These are phyloP conservation scores for Pleurotus tuoliensis DNA, from an alignment of 768 basidiomycete genomes.

Conservation along the genomic window DNA sequence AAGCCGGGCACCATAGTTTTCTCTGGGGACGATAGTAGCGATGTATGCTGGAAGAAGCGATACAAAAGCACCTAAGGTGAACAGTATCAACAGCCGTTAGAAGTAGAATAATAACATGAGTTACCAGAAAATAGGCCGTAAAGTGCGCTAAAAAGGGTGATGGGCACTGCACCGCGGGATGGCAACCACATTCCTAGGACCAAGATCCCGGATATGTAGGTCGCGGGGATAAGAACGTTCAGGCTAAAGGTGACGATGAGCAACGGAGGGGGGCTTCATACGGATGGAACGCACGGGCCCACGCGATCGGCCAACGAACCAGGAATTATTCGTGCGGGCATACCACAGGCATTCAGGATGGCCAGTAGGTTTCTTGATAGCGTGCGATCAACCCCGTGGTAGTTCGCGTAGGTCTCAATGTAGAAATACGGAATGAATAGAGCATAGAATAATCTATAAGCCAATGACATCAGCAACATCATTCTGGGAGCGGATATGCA, in stretches of 20 bases:
- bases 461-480: background rate
- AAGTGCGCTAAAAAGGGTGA: conserved; percentile 23
- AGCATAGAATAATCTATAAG: conserved; percentile 22
- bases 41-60: conserved; percentile 25
- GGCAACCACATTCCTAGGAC: conserved; percentile 25
- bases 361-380: conserved; percentile 23
- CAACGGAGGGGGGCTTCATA: background rate
- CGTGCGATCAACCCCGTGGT: conserved; percentile 16
- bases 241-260: conserved; percentile 15
- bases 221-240: conserved; percentile 22
- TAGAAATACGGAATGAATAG: conserved; percentile 32
- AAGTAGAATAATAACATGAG: background rate
- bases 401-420: conserved; percentile 24
- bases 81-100: conserved; percentile 2
- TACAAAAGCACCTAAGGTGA: conserved; percentile 21
- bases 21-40: conserved; percentile 23
- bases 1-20: conserved; percentile 24
- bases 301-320: conserved; percentile 24
- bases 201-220: conserved; percentile 18
- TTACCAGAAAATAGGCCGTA: conserved; percentile 28
- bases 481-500: background rate
- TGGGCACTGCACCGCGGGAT: conserved; percentile 15
- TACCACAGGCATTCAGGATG: conserved; percentile 25
- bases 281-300: conserved; percentile 16
- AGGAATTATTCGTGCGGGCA: conserved; percentile 22